Base-by-base conservation (phyloP, 306 rosid species). In the Erythrophleum fordii region DNA sequence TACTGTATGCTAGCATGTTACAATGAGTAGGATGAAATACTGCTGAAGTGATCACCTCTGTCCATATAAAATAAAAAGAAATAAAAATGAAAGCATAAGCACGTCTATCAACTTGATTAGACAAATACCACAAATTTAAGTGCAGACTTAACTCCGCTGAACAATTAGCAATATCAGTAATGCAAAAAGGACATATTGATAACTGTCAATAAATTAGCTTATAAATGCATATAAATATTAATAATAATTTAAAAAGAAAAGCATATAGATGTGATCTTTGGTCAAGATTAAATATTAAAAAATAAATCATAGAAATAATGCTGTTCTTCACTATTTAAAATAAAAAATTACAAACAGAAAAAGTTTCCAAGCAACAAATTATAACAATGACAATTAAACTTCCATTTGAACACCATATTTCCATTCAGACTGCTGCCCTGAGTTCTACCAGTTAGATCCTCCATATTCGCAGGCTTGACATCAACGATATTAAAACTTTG, bases 21-120 rank as follows among this genome's bases (percentile, higher is more conserved):
- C 95, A 91, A 79, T 91, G 93, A 34, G 80, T 89, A 49, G 95
- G 95, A 71, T 91, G 95, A 86, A 91, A 89, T 77, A 89, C 90
- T 29, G 95, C 95, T 69, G 95, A 87, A 23, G 95, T 91, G 77
- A 91, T 91, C 84, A 91, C 93, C 93, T 91, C 93, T 89, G 89
- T 73, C 84, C 61, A 8, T 28, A 26, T 26, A 46, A 69, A 69
- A 18, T 52, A 6, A 72, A 72, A 18, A 17, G 37, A 45, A 49
- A 71, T 2, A 10, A 28, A 22, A 44, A 28, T 20, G 11, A 28
- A 49, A 55, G 11, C n/a, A 55, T 55, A 55, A n/a, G 28, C 61
- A 55, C n/a, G n/a, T n/a, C n/a, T n/a, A n/a, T n/a, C 28, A 20
- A 55, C 26, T 52, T 52, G 26, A 52, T 52, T n/a, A n/a, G 25